Conservation (phyloP, 179 eudicot species). For the Nepenthes alata region DNA sequence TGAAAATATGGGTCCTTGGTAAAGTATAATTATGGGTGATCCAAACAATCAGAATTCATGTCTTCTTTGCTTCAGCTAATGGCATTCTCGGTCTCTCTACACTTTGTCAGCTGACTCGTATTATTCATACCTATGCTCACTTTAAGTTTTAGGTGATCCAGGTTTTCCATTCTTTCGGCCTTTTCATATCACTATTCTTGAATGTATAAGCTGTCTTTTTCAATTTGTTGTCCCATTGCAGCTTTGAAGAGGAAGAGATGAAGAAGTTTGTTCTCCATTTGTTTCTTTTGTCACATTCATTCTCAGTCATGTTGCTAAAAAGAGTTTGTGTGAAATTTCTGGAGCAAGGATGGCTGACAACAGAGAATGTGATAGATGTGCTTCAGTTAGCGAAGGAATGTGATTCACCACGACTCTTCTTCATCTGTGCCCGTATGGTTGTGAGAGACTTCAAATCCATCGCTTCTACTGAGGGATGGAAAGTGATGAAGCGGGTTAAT, state of each 20-base stretch:
- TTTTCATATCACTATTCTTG: background rate
- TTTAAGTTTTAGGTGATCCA: background rate
- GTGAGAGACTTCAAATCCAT: slow-evolving; percentile 43
- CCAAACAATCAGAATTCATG: too few relatives aligned
- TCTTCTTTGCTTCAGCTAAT: too few relatives aligned
- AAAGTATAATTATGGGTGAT: too few relatives aligned
- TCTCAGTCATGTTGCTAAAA: slow-evolving; percentile 43
- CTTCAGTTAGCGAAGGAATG: slow-evolving; percentile 60
- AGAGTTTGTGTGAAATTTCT: slow-evolving; percentile 40
- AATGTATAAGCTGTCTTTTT: background rate
- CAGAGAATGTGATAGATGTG: slow-evolving; percentile 62
- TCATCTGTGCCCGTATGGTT: slow-evolving; percentile 46
- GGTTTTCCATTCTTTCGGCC: background rate
- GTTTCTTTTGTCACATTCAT: slow-evolving; percentile 65
- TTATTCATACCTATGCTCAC: background rate
- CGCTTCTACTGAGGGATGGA: slow-evolving; percentile 71
- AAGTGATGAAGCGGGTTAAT: slow-evolving; percentile 54
- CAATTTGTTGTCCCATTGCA: slow-evolving; percentile 17
- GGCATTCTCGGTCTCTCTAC: too few relatives aligned
- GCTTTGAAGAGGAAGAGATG: slow-evolving; percentile 66
- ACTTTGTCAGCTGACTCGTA: too few relatives aligned
- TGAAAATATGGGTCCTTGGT: too few relatives aligned
- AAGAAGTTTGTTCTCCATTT: slow-evolving; percentile 57
- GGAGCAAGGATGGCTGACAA: slow-evolving; percentile 43
- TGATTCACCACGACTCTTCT: slow-evolving; percentile 54